Evolutionary conservation across 768 basidiomycete species (phyloP).

Genomic region (Russula sp.): DNA sequence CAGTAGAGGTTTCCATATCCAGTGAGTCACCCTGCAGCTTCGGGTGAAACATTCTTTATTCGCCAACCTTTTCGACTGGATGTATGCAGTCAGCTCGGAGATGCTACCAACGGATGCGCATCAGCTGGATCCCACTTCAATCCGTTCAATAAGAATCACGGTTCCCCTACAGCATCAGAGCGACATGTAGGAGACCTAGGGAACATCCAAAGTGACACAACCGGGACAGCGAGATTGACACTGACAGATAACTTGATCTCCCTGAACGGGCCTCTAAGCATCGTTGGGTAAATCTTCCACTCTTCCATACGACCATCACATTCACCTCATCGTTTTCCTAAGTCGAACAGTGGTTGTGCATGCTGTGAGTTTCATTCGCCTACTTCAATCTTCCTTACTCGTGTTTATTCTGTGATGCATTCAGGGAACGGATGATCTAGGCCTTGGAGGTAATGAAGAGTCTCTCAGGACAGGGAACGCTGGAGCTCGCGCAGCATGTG

Average conservation of each 20-base stretch:
- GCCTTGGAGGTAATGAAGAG: conserved; percentile 58
- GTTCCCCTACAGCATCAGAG: conserved; percentile 45
- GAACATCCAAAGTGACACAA: conserved; percentile 56
- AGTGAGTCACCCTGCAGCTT: conserved; percentile 39
- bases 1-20: conserved; percentile 71
- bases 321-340: neutral
- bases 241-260: conserved; percentile 56
- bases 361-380: conserved; percentile 35
- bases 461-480: conserved; percentile 76
- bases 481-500: conserved; percentile 70
- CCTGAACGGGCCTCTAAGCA: conserved; percentile 58
- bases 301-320: too few species aligned
- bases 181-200: conserved; percentile 76
- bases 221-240: conserved; percentile 50
- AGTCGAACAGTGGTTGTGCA: conserved; percentile 74
- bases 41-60: too few species aligned
- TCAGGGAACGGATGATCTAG: conserved; percentile 76
- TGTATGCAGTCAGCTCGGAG: conserved; percentile 42
- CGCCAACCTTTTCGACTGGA: too few species aligned
- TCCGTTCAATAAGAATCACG: conserved; percentile 57
- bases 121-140: conserved; percentile 77
- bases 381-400: neutral
- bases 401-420: neutral
- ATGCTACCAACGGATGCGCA: conserved; percentile 55
- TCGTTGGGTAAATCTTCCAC: conserved; percentile 51